phyloP scores from a whole-genome alignment of 768 basidiomycete species.

The Suillus subaureus region DNA sequence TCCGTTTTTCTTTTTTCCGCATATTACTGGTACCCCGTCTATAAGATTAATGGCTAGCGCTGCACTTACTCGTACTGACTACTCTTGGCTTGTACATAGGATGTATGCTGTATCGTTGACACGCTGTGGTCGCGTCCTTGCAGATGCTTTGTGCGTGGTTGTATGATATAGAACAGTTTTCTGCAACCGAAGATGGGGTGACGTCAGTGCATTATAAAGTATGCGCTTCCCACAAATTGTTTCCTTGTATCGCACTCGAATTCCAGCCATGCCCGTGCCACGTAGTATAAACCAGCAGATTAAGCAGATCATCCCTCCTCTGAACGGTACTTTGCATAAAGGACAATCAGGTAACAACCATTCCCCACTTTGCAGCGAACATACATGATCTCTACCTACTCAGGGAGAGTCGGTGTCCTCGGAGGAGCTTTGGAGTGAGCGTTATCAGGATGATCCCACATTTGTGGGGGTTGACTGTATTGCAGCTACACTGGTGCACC shows the following conservation, averaged over 20 bases:
- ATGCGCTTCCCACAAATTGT: background rate
- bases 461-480: background rate
- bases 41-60: constrained; percentile 26
- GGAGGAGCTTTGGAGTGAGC: constrained; percentile 92
- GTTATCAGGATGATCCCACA: background rate
- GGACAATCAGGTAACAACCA: constrained; percentile 79
- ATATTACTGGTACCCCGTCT: constrained; percentile 24
- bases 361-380: constrained; percentile 3
- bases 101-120: constrained; percentile 7
- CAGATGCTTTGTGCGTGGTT: constrained; percentile 8
- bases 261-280: constrained; percentile 56
- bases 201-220: background rate
- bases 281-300: constrained; percentile 68
- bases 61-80: constrained; percentile 10
- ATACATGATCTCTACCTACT: background rate
- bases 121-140: constrained; percentile 11
- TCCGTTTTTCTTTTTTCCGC: constrained; percentile 4
- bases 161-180: background rate
- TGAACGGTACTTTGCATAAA: constrained; percentile 88
- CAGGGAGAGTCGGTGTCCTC: constrained; percentile 89
- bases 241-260: background rate
- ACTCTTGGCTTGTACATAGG: constrained; percentile 11
- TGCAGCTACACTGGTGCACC: constrained; percentile 94
- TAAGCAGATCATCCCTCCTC: constrained; percentile 84
- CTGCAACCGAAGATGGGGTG: background rate